phyloP scores from a whole-genome alignment of 2,329 filamentous ascomycete genomes.

The Beauveria sp. region DNA sequence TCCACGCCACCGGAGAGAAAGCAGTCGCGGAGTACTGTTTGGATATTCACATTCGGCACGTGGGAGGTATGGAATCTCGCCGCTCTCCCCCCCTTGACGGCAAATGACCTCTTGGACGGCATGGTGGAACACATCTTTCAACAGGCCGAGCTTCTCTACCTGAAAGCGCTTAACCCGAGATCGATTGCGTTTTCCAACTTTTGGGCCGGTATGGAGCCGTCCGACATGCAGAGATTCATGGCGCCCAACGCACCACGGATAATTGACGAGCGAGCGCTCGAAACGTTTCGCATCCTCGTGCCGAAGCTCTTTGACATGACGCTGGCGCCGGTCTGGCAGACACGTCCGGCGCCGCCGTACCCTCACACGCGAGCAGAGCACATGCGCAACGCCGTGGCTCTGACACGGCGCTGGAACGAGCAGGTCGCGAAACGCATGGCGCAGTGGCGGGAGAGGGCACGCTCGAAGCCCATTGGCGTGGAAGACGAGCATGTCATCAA shows the following conservation, averaged over 20 bases:
- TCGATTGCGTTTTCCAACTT: constrained; percentile 41
- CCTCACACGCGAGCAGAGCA: constrained; percentile 44
- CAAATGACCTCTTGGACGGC: constrained; percentile 29
- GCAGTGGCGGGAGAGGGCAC: constrained; percentile 36
- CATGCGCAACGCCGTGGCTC: constrained; percentile 44
- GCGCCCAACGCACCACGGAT: constrained; percentile 17
- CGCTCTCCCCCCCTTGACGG: constrained; percentile 33
- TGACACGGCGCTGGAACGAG: constrained; percentile 45
- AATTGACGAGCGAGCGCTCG: constrained; percentile 23
- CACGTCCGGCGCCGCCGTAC: constrained; percentile 32
- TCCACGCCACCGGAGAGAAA: constrained; percentile 24
- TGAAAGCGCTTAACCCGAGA: constrained; percentile 30
- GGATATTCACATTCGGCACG: constrained; percentile 45
- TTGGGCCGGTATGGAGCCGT: constrained; percentile 24
- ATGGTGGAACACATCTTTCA: constrained; percentile 34
- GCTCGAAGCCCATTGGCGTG: constrained; percentile 33
- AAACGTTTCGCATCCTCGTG: constrained; percentile 43
- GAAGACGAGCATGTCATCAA: constrained; percentile 17
- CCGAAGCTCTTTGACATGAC: constrained; percentile 47
- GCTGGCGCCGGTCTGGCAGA: constrained; percentile 45
- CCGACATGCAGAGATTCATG: constrained; percentile 21
- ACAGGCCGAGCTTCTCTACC: constrained; percentile 40
- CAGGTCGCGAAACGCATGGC: constrained; percentile 31
- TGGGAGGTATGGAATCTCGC: constrained; percentile 49
- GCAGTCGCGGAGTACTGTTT: constrained; percentile 40